Base-by-base conservation (phyloP, 78 protist species). In the Pelomyxa schiedti region DNA sequence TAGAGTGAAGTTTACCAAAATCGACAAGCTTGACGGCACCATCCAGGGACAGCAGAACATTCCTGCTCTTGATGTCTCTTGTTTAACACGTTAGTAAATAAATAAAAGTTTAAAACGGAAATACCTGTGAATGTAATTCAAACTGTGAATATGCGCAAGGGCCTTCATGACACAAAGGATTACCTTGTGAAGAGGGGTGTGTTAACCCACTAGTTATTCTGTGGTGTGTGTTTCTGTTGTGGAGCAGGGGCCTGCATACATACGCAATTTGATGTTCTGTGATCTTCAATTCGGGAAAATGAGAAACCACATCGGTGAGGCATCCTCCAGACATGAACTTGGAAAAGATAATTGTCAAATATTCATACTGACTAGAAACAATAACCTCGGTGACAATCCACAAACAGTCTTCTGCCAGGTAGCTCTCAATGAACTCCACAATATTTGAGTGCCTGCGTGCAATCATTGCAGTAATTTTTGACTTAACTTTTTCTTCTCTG, bases 281-380 rank as follows among this genome's bases (percentile, higher is more conserved):
- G 41, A 85, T 39, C 76, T 78, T 79, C 37, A 78, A 72, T 16
- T 77, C 29, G 73, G 26, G 29, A 39, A 77, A 78, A 66, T 75
- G 89, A 29, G 78, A 84, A 8, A 94, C 43, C 6, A 94, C 76
- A 28, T 88, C 92, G 1, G 96, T 83, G 30, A 92, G 82, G 30
- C 78, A 66, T 7, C 96, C 95, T n/a, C n/a, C n/a, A n/a, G n/a
- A n/a, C n/a, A n/a, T n/a, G n/a, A n/a, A n/a, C n/a, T n/a, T n/a
- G 8, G 93, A 95, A 28, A 78, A 84, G 78, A 92, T 80, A 42
- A 74, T 92, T 66, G 91, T 95, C 95, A 94, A 92, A 2, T 84
- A 89, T 1, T 47, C 32, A 24, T 22, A 47, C 32, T 47, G 32
- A 22, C 22, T 22, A 36, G 16, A 47, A 32, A 8, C 69, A 7